These are phyloP conservation scores for Geranium rotundifolium DNA, from an alignment of 345 rosid species.

Conservation along the genomic window DNA sequence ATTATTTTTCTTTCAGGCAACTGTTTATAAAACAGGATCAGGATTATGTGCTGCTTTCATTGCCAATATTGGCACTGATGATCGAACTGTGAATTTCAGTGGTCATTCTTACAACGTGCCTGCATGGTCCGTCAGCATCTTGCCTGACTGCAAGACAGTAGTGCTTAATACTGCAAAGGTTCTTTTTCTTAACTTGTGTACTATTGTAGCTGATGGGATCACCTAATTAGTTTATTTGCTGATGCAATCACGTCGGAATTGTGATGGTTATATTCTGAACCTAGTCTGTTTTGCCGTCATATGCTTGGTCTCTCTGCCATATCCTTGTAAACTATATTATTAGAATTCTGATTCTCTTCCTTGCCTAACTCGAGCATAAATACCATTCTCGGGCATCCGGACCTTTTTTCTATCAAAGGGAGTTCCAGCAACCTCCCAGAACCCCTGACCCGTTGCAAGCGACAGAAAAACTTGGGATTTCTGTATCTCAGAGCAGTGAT, in stretches of 20 bases:
- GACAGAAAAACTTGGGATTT: too few relatives aligned
- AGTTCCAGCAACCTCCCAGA: too few relatives aligned
- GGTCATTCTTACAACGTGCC: conserved; percentile 70
- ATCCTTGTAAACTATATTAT: too few relatives aligned
- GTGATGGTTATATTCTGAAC: too few relatives aligned
- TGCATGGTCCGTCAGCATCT: conserved; percentile 95
- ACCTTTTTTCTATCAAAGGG: too few relatives aligned
- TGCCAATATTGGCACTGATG: conserved; percentile 59
- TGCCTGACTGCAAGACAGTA: conserved; percentile 89
- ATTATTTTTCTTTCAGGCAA: conserved; percentile 34
- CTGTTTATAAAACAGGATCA: conserved; percentile 58
- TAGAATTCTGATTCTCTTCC: too few relatives aligned
- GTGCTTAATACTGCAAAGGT: conserved; percentile 94
- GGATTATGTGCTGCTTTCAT: conserved; percentile 79
- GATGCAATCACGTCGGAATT: neutral
- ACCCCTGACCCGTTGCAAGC: too few relatives aligned
- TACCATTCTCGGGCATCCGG: too few relatives aligned
- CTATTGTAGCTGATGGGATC: neutral
- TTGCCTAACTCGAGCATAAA: too few relatives aligned
- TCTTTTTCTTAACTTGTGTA: conserved; percentile 10
- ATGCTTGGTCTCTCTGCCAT: too few relatives aligned
- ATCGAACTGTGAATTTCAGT: conserved; percentile 52
- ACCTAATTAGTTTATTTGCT: neutral
- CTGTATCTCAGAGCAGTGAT: too few relatives aligned
- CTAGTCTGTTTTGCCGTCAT: too few relatives aligned